A percentile compares a stretch with the other conserved stretches of the same genome.
Conservation (phyloP, 768 basidiomycete genomes). For the Coprinopsis marcescibilis region DNA sequence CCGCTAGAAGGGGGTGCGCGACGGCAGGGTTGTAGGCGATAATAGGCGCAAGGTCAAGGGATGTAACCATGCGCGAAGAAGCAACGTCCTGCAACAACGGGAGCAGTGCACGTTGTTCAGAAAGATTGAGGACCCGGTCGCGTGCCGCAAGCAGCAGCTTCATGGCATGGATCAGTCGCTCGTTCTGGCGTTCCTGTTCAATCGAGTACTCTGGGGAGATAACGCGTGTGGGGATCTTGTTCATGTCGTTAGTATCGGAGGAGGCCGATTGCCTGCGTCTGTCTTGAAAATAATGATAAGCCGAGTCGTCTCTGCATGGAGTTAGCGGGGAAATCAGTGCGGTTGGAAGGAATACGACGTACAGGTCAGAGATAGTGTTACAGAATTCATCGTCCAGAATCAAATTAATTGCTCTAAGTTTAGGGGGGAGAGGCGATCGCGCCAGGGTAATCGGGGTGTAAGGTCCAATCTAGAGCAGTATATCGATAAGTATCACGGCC, state of each 20-base stretch:
- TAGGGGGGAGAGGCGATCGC: constrained; percentile 68
- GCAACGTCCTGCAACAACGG: constrained; percentile 37
- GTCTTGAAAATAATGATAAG: constrained; percentile 39
- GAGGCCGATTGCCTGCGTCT: constrained; percentile 36
- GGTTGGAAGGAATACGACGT: constrained; percentile 18
- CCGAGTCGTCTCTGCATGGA: constrained; percentile 35
- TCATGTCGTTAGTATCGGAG: constrained; percentile 31
- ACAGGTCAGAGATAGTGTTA: constrained; percentile 45
- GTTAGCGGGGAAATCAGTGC: neutral
- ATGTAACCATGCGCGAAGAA: constrained; percentile 50
- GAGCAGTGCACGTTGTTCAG: constrained; percentile 63
- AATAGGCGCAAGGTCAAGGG: constrained; percentile 61
- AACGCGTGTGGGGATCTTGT: constrained; percentile 14
- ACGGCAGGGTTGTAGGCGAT: constrained; percentile 64
- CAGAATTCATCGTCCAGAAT: constrained; percentile 60
- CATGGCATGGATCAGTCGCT: constrained; percentile 57
- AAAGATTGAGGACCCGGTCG: constrained; percentile 64
- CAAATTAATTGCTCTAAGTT: constrained; percentile 68
- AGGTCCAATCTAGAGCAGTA: constrained; percentile 60
- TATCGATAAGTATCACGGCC: constrained; percentile 5
- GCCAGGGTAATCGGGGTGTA: constrained; percentile 74
- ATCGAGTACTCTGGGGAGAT: constrained; percentile 16
- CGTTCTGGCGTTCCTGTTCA: constrained; percentile 54
- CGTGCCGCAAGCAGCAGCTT: constrained; percentile 63
- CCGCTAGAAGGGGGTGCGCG: constrained; percentile 60